Conservation (phyloP, 129 eudicot species). For the Smallanthus sonchifolius region DNA sequence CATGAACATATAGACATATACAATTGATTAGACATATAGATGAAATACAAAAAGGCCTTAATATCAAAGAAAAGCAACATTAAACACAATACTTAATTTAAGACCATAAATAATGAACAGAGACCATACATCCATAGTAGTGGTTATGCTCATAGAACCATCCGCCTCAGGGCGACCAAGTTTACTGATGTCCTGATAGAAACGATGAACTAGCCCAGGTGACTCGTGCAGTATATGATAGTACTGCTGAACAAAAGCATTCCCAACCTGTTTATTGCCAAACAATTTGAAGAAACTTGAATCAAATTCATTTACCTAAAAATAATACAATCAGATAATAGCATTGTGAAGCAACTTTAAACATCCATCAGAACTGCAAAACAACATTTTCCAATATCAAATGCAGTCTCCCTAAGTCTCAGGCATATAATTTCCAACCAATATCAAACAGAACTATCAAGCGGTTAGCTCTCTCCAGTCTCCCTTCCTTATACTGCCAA, state of each 20-base stretch:
- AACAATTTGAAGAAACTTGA: neutral
- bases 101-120: neutral
- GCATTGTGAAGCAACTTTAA: neutral
- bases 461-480: neutral
- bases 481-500: neutral
- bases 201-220: constrained; percentile 65
- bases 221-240: constrained; percentile 81
- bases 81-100: neutral
- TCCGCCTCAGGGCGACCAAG: constrained; percentile 83
- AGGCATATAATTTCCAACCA: neutral
- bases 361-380: neutral
- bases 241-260: constrained; percentile 81
- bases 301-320: neutral
- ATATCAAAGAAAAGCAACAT: neutral
- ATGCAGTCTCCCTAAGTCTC: neutral
- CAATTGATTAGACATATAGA: neutral
- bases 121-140: constrained; percentile 67
- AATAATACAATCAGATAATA: neutral
- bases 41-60: neutral
- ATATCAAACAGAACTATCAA: neutral
- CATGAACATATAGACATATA: neutral
- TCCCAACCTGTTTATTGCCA: constrained; percentile 53
- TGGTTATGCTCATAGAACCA: constrained; percentile 58
- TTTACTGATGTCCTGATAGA: constrained; percentile 77
- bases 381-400: neutral